Evolutionary conservation across 495 filamentous ascomycete species (phyloP).

Genomic region (Penicillium pancosmium): DNA sequence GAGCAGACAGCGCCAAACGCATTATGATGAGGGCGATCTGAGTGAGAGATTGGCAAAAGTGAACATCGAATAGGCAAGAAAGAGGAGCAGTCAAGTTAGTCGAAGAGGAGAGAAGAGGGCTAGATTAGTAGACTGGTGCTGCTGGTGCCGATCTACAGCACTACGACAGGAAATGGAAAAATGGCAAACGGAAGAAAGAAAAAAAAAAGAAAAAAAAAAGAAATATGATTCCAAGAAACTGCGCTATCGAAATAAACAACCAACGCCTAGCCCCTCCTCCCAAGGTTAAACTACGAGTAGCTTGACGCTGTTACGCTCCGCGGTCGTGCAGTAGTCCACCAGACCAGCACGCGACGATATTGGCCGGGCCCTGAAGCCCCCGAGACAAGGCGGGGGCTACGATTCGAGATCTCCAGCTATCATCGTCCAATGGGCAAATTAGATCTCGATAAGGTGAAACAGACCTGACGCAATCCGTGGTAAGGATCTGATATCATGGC

Average conservation of each 20-base stretch:
- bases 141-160: not conserved
- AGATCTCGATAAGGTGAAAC: slow-evolving; percentile 7
- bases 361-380: no score
- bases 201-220: not conserved
- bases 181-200: not conserved
- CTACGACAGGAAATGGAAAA: not conserved
- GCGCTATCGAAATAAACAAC: not conserved
- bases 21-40: not conserved
- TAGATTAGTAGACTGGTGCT: not conserved
- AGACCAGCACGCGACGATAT: not conserved
- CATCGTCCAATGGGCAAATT: slow-evolving; percentile 1
- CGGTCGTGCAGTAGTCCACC: not conserved
- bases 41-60: not conserved
- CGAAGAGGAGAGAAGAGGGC: not conserved
- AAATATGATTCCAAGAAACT: not conserved
- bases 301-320: not conserved
- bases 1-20: slow-evolving; percentile 15
- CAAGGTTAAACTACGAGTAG: not conserved
- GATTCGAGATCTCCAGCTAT: not conserved
- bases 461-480: slow-evolving; percentile 5
- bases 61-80: no score
- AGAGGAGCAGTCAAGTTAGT: no score
- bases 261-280: not conserved
- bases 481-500: not conserved
- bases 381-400: not conserved